Base-by-base conservation (phyloP, 768 basidiomycete species). In the Tylopilus sp. region DNA sequence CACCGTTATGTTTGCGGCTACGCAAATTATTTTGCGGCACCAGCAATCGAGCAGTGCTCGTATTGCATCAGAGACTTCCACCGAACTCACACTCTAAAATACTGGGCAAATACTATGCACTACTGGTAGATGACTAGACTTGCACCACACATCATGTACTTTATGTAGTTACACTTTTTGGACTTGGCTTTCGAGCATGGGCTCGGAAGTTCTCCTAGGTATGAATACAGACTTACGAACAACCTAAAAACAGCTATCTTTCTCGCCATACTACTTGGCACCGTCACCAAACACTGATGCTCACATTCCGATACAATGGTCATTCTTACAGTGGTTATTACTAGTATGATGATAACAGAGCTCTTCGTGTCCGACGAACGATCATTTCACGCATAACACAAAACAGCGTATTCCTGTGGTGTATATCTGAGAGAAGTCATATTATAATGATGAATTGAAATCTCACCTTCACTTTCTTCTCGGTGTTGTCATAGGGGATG, bases 391-490 rank as follows among this genome's bases (percentile, higher is more conserved):
- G 55, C 65, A 53, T 72, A 71, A 63, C 76, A 78, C 52, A 77
- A 65, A 17, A 77, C 66, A 22, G 70, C 68, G 54, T 77, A 77
- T n/a, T 75, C 64, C 76, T 77, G 45, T 6, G 34, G 48, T 22
- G 34, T 42, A 45, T 14, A 21, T 14, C 21, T 10, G 19, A 55
- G 26, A 53, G 17, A 42, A 38, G 21, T 25, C 38, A 13, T 11
- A 11, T 30, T 16, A 40, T 25, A 14, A 17, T 12, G n/a, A 17
- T 26, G 36, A 29, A 25, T 42, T 22, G 17, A 28, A 36, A 21
- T 33, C 71, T 46, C 44, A 82, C 84, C 65, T 76, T 71, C 30
- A 84, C 64, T 37, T 74, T 68, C 63, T 80, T 75, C 73, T 87
- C 84, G 7, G 63, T 72, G 21, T 73, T 67, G 44, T 70, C 77